Percentiles rank a stretch among this genome's conserved stretches.
Conservation (phyloP, 1,139 yeast species). For the Blastobotrys ciferrii region DNA sequence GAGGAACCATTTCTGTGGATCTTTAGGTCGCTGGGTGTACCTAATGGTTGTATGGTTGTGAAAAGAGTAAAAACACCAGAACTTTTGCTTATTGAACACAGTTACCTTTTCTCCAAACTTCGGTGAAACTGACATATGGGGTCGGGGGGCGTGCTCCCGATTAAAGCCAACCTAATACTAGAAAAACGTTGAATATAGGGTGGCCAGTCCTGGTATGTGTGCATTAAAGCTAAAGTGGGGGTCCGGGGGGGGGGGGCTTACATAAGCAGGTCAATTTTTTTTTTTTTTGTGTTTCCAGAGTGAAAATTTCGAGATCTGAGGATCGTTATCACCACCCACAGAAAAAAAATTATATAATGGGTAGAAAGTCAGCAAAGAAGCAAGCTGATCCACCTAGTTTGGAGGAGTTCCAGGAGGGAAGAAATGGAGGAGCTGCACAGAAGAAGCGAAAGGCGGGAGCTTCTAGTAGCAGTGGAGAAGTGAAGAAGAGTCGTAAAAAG, state of each 20-base stretch:
- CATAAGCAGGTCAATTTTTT: conserved; percentile 13
- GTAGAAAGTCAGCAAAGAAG: conserved; percentile 83
- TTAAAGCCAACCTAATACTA: too few relatives aligned
- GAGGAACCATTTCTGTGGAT: too few relatives aligned
- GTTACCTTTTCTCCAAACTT: too few relatives aligned
- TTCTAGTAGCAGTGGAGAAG: conserved; percentile 26
- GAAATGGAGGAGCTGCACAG: conserved; percentile 34
- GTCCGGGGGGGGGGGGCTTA: neutral
- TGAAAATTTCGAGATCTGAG: conserved; percentile 3
- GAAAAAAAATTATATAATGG: conserved; percentile 49
- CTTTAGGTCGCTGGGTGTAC: too few relatives aligned
- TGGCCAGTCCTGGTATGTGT: too few relatives aligned
- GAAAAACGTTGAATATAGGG: too few relatives aligned
- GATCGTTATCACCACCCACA: neutral
- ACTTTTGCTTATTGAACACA: too few relatives aligned
- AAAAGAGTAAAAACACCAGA: too few relatives aligned
- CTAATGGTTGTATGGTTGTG: too few relatives aligned
- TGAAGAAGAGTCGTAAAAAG: conserved; percentile 28
- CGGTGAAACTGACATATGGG: too few relatives aligned
- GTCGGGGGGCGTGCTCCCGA: too few relatives aligned
- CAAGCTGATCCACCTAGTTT: conserved; percentile 86
- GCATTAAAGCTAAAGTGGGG: neutral
- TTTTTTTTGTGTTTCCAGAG: conserved; percentile 14
- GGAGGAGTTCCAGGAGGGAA: conserved; percentile 73
- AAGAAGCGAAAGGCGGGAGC: conserved; percentile 35